Evolutionary conservation across 495 filamentous ascomycete genomes (phyloP), one percentile per base, ranked within the genome.

Genomic region (Immersiella caudata): DNA sequence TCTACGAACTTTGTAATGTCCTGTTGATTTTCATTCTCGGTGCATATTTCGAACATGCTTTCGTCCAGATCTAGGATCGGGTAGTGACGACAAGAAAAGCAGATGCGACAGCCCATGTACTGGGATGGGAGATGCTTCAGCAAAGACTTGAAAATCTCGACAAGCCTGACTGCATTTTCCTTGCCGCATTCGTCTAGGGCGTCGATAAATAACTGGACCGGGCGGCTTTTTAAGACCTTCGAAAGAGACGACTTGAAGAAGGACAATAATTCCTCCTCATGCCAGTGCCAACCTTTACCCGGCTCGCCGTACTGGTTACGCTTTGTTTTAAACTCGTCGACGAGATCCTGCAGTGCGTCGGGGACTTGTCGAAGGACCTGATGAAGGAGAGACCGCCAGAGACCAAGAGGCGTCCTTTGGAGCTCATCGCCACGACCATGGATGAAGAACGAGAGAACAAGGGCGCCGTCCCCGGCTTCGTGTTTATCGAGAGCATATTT

Each of bases 21-120:
- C 8, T 57, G 0, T 14, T 55, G 1, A 50, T 81, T 80, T 54
- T 77, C 65, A 0, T 74, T n/a, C 57, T 75, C 76, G 6, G 73
- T 27, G 57, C 65, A 70, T 11, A 80, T 70, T 55, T 74, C 68
- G 25, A 72, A 61, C 9, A 36, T 63, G 6, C 70, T 71, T 25
- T 74, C 71, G 50, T 76, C 67, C 14, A 73, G 56, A 27, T 52
- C 49, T 11, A 75, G 52, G 14, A 76, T 64, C 12, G 78, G 79
- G 61, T 76, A 78, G 60, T 78, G 74, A 2, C 79, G 79, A 65
- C 79, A 80, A 27, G 76, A 73, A 35, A 79, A 76, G 62, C 79
- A 81, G 35, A 81, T 76, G 6, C 36, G 73, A 60, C 78, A 69
- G 11, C 16, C 60, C 25, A 59, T 56, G n/a, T 14, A 65, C 25